Evolutionary conservation across 225 moss, liverwort and hornwort species (phyloP).

Genomic region (Marchantia paleacea): DNA sequence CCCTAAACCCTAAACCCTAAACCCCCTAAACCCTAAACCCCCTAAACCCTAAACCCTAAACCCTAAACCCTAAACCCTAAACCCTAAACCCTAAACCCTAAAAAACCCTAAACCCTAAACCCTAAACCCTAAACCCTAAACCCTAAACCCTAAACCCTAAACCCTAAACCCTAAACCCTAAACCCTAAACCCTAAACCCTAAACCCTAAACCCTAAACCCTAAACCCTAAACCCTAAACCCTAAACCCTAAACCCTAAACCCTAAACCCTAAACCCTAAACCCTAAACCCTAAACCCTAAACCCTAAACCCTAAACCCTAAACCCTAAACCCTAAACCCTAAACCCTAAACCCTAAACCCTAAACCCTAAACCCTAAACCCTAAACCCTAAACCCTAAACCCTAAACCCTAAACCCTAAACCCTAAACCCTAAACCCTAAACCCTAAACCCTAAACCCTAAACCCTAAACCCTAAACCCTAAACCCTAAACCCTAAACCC

Average conservation of each 20-base stretch:
- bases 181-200: not conserved
- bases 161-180: not conserved
- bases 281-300: slow-evolving; percentile 6
- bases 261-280: slow-evolving; percentile 14
- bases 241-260: slow-evolving; percentile 16
- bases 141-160: slow-evolving; percentile 11
- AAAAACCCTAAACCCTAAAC: slow-evolving; percentile 11
- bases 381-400: slow-evolving; percentile 16
- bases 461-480: slow-evolving; percentile 11
- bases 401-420: slow-evolving; percentile 16
- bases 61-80: slow-evolving; percentile 3
- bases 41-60: slow-evolving; percentile 8
- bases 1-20: not conserved
- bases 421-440: slow-evolving; percentile 9
- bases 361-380: slow-evolving; percentile 1
- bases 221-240: not conserved
- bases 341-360: not conserved
- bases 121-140: slow-evolving; percentile 14
- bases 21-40: slow-evolving; percentile 9
- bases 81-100: slow-evolving; percentile 2
- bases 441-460: slow-evolving; percentile 16
- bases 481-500: too few relatives aligned
- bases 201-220: slow-evolving; percentile 10
- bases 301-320: not conserved
- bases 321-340: not conserved